phyloP scores from a whole-genome alignment of 768 basidiomycete genomes.

The Suillus discolor region DNA sequence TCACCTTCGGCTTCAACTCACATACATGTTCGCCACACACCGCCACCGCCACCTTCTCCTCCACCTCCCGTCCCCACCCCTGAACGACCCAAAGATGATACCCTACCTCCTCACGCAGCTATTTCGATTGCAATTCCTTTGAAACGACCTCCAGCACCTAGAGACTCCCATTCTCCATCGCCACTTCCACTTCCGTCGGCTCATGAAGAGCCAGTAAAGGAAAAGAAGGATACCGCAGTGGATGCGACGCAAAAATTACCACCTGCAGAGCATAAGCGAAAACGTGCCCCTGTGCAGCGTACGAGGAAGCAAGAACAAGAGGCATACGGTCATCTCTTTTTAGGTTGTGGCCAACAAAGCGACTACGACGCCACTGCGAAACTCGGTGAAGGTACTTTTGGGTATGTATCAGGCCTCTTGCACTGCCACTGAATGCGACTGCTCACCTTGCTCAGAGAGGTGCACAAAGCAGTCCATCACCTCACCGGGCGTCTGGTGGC shows the following conservation, averaged over 20 bases:
- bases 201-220: conserved; percentile 29
- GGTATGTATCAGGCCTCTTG: conserved; percentile 51
- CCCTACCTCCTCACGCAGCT: conserved; percentile 40
- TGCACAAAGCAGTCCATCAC: conserved; percentile 82
- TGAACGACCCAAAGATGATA: conserved; percentile 32
- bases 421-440: conserved; percentile 11
- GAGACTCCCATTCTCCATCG: conserved; percentile 47
- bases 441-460: conserved; percentile 58
- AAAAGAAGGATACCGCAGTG: conserved; percentile 22
- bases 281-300: conserved; percentile 49
- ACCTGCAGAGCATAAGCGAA: conserved; percentile 26
- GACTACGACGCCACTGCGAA: conserved; percentile 86
- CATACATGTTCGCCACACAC: conserved; percentile 5
- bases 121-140: conserved; percentile 45
- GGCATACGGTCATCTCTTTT: conserved; percentile 68
- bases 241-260: conserved; percentile 7
- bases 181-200: conserved; percentile 37
- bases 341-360: conserved; percentile 67
- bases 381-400: conserved; percentile 96
- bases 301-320: conserved; percentile 64
- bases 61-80: conserved; percentile 43
- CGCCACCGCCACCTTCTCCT: conserved; percentile 27
- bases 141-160: conserved; percentile 50
- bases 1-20: conserved; percentile 12
- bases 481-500: conserved; percentile 69